Evolutionary conservation across 179 eudicot species (phyloP).

Genomic region (Pouteria campechiana): DNA sequence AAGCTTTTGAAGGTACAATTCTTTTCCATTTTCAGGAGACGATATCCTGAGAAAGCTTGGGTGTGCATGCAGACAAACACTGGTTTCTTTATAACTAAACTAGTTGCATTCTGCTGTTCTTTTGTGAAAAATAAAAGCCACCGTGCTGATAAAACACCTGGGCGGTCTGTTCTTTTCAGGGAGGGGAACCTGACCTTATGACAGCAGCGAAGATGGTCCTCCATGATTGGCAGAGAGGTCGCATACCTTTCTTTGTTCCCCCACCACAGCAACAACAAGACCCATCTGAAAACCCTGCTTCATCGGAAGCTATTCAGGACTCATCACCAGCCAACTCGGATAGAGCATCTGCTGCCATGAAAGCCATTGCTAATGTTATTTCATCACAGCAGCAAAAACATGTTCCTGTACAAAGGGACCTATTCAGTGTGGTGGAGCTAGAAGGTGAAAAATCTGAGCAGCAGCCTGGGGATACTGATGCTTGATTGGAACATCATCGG

Average conservation of each 20-base stretch:
- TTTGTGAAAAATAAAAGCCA: no score
- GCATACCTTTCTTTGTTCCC: slow-evolving; percentile 91
- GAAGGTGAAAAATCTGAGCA: slow-evolving; percentile 32
- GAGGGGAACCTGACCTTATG: slow-evolving; percentile 88
- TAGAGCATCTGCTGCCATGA: slow-evolving; percentile 40
- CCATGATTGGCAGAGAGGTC: slow-evolving; percentile 96
- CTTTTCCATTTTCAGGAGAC: neutral
- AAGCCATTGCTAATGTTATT: slow-evolving; percentile 63
- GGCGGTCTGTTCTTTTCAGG: no score
- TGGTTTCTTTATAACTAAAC: no score
- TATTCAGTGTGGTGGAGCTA: slow-evolving; percentile 56
- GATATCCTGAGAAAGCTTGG: neutral
- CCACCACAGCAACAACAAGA: slow-evolving; percentile 63
- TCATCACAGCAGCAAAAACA: slow-evolving; percentile 54
- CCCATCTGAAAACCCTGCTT: slow-evolving; percentile 11
- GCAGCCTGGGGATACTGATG: no score
- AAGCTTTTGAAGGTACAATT: slow-evolving; percentile 73
- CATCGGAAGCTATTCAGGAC: slow-evolving; percentile 14
- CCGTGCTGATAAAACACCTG: no score
- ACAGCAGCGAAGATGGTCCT: slow-evolving; percentile 92
- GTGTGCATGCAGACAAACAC: neutral
- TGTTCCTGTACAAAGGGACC: slow-evolving; percentile 67
- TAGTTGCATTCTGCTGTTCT: no score
- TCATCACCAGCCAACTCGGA: slow-evolving; percentile 20
- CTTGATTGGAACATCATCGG: no score